A percentile compares a stretch with the other conserved stretches of the same genome.
Conservation (phyloP, 164 flowering plant genomes). For the Protea cynaroides region DNA sequence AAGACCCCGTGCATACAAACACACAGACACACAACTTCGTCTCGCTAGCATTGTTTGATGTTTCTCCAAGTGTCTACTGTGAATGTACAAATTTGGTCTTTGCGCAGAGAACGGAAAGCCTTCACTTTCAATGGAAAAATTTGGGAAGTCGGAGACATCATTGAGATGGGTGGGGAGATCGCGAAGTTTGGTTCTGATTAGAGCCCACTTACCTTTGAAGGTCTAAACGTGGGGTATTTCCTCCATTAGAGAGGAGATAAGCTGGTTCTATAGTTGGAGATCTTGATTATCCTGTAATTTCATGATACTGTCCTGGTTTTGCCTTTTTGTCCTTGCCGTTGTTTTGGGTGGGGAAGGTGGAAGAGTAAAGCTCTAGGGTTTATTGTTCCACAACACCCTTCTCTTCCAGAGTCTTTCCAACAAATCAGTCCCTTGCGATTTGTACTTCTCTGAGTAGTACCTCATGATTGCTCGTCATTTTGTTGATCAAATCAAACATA, state of each 20-base stretch:
- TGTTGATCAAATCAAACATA: constrained; percentile 5
- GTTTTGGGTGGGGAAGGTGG: too few species aligned
- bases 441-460: constrained; percentile 43
- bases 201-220: constrained; percentile 51
- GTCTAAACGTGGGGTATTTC: constrained; percentile 20
- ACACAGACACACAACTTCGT: too few species aligned
- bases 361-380: neutral
- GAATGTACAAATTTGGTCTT: too few species aligned
- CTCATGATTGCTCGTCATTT: constrained; percentile 46
- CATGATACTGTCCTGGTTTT: neutral
- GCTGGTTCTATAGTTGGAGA: constrained; percentile 9
- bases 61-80: too few species aligned
- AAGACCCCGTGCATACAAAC: too few species aligned
- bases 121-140: too few species aligned
- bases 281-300: neutral
- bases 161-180: constrained; percentile 38
- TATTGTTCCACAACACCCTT: constrained; percentile 36
- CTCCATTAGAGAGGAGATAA: constrained; percentile 14
- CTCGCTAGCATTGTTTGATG: too few species aligned
- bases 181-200: constrained; percentile 35
- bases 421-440: constrained; percentile 32
- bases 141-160: constrained; percentile 41
- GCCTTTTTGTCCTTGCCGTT: too few species aligned
- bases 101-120: too few species aligned
- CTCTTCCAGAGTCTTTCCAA: constrained; percentile 40